Conservation (phyloP, 2,329 filamentous ascomycete species). For the Aspergillus sp. region DNA sequence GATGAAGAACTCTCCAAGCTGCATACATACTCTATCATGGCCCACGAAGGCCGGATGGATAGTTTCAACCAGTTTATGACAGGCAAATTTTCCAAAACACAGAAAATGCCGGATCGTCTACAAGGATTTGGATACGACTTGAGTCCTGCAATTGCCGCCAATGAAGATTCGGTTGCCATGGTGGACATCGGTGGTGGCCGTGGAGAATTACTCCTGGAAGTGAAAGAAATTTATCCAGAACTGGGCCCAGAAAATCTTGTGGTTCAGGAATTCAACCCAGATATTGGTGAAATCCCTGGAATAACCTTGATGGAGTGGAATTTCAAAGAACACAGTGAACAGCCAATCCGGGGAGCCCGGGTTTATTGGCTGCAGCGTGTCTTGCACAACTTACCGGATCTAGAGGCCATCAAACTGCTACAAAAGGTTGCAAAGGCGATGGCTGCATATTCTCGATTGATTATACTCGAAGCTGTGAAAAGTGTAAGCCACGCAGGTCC, state of each 20-base stretch:
- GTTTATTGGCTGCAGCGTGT: slow-evolving; percentile 33
- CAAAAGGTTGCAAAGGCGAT: slow-evolving; percentile 33
- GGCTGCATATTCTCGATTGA: slow-evolving; percentile 25
- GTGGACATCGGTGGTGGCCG: slow-evolving; percentile 36
- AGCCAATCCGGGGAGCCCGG: slow-evolving; percentile 28
- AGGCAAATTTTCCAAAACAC: slow-evolving; percentile 32
- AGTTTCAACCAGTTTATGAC: slow-evolving; percentile 38
- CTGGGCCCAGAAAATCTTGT: slow-evolving; percentile 23
- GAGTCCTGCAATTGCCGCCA: slow-evolving; percentile 14
- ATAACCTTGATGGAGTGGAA: slow-evolving; percentile 31
- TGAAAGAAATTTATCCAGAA: slow-evolving; percentile 29
- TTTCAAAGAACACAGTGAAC: slow-evolving; percentile 27
- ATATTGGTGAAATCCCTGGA: slow-evolving; percentile 19
- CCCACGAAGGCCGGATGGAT: slow-evolving; percentile 29
- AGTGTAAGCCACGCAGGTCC: slow-evolving; percentile 30
- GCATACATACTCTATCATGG: slow-evolving; percentile 35
- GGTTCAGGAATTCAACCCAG: slow-evolving; percentile 33
- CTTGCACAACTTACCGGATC: slow-evolving; percentile 33
- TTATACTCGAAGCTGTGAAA: slow-evolving; percentile 34
- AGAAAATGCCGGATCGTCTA: slow-evolving; percentile 27
- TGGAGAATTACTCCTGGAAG: slow-evolving; percentile 32
- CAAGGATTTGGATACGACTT: slow-evolving; percentile 28
- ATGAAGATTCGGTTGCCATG: slow-evolving; percentile 15
- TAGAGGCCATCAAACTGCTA: slow-evolving; percentile 30
- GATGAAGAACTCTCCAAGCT: slow-evolving; percentile 19